Conservation (phyloP, 2,329 filamentous ascomycete species). For the Fusarium coicis region DNA sequence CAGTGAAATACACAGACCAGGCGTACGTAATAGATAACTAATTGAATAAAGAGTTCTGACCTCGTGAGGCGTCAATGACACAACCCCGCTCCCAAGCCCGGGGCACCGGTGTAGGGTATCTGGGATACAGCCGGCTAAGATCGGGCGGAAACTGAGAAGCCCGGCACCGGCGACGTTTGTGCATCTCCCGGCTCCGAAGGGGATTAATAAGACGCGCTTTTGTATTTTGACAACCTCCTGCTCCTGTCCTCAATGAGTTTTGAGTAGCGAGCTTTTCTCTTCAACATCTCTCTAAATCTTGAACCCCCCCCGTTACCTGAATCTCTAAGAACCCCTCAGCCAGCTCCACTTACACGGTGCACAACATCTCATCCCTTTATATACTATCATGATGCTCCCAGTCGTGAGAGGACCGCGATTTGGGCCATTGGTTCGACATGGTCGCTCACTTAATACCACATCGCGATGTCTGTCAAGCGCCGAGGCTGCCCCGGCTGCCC, state of each 20-base stretch:
- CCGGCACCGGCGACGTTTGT: constrained; percentile 42
- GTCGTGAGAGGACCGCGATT: constrained; percentile 36
- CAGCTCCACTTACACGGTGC: constrained; percentile 16
- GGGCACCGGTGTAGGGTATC: constrained; percentile 33
- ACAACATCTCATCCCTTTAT: neutral
- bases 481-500: constrained; percentile 41
- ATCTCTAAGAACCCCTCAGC: neutral
- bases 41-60: constrained; percentile 5
- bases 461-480: constrained; percentile 35
- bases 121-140: constrained; percentile 43
- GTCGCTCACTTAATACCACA: constrained; percentile 32
- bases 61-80: constrained; percentile 25
- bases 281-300: neutral
- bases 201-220: constrained; percentile 29
- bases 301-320: neutral
- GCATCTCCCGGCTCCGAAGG: constrained; percentile 27
- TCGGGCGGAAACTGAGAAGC: constrained; percentile 31
- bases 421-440: constrained; percentile 9
- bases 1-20: neutral
- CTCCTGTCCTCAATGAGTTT: neutral
- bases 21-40: constrained; percentile 29
- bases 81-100: constrained; percentile 26
- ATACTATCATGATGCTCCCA: constrained; percentile 34
- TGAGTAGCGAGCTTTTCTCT: neutral
- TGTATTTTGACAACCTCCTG: neutral